phyloP scores from a whole-genome alignment of 2,329 filamentous ascomycete species.

The Fusarium solani-melongenae region DNA sequence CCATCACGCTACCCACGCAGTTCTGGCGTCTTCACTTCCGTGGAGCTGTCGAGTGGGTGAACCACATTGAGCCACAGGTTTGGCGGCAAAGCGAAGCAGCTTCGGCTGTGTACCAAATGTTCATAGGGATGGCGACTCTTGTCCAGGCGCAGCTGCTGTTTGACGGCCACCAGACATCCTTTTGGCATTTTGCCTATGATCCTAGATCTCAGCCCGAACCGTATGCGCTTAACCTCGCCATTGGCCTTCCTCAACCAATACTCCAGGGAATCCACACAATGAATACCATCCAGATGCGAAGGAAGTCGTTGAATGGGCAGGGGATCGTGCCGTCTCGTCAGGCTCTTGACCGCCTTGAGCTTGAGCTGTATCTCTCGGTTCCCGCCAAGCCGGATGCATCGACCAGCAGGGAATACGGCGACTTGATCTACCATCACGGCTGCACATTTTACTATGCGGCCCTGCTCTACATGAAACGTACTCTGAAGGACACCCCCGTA shows the following conservation, averaged over 20 bases:
- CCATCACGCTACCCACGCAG: slow-evolving; percentile 34
- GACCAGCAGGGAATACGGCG: slow-evolving; percentile 26
- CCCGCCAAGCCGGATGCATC: slow-evolving; percentile 27
- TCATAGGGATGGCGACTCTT: slow-evolving; percentile 37
- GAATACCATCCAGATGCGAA: slow-evolving; percentile 31
- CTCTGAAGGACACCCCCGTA: slow-evolving; percentile 33
- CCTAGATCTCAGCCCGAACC: slow-evolving; percentile 36
- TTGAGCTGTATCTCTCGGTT: slow-evolving; percentile 34
- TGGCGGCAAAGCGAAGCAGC: slow-evolving; percentile 38
- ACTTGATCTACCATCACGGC: slow-evolving; percentile 40
- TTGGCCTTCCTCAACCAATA: slow-evolving; percentile 37
- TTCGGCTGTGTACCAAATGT: slow-evolving; percentile 40
- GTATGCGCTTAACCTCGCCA: slow-evolving; percentile 26
- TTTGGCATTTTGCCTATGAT: slow-evolving; percentile 37
- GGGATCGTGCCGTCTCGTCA: slow-evolving; percentile 1
- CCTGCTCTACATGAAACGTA: slow-evolving; percentile 41
- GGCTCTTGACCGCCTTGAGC: slow-evolving; percentile 34
- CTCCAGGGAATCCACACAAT: slow-evolving; percentile 36
- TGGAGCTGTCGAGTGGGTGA: slow-evolving; percentile 41
- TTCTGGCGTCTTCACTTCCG: slow-evolving; percentile 42
- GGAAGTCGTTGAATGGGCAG: neutral
- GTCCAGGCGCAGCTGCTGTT: slow-evolving; percentile 37
- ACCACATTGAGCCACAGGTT: slow-evolving; percentile 40
- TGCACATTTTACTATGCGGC: slow-evolving; percentile 41
- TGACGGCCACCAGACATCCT: slow-evolving; percentile 22